phyloP scores from a whole-genome alignment of 257 asterid genomes.

The Nemophila menziesii region DNA sequence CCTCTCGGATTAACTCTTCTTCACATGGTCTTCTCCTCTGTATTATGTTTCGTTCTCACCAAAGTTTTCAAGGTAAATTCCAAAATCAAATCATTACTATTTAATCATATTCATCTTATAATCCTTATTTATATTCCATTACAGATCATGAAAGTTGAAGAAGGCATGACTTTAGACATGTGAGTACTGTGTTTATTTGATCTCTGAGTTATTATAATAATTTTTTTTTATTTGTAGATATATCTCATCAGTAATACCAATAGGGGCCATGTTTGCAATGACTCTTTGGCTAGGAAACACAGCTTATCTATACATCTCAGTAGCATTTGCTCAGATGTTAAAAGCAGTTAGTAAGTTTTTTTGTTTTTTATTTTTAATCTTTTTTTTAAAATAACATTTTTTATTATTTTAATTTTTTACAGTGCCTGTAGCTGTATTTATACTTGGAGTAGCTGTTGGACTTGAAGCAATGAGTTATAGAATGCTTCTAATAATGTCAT shows the following conservation, averaged over 20 bases:
- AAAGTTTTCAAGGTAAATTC: slow-evolving; percentile 71
- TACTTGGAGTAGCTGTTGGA: slow-evolving; percentile 92
- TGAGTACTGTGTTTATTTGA: slow-evolving; percentile 22
- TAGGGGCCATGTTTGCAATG: slow-evolving; percentile 98
- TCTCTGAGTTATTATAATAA: not conserved
- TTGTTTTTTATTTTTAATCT: not conserved
- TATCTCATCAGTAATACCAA: slow-evolving; percentile 71
- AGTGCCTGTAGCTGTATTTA: slow-evolving; percentile 99
- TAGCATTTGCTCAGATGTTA: slow-evolving; percentile 96
- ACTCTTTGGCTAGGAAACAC: slow-evolving; percentile 99
- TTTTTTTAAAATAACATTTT: slow-evolving; percentile 4
- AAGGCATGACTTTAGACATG: slow-evolving; percentile 96
- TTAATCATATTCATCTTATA: slow-evolving; percentile 3
- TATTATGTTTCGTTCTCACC: slow-evolving; percentile 68
- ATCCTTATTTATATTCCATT: slow-evolving; percentile 9
- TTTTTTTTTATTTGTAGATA: slow-evolving; percentile 49
- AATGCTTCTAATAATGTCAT: slow-evolving; percentile 92
- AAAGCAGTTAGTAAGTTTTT: slow-evolving; percentile 84
- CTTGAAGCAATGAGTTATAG: slow-evolving; percentile 85
- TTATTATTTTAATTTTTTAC: slow-evolving; percentile 20
- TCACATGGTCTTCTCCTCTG: slow-evolving; percentile 96
- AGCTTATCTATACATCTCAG: slow-evolving; percentile 95
- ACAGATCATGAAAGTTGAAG: slow-evolving; percentile 82
- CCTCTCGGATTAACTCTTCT: slow-evolving; percentile 94
- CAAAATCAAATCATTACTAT: slow-evolving; percentile 1